Evolutionary conservation across 2,329 filamentous ascomycete genomes (phyloP), one percentile per base, ranked within the genome.

Genomic region (Pestalotiopsis sp.): DNA sequence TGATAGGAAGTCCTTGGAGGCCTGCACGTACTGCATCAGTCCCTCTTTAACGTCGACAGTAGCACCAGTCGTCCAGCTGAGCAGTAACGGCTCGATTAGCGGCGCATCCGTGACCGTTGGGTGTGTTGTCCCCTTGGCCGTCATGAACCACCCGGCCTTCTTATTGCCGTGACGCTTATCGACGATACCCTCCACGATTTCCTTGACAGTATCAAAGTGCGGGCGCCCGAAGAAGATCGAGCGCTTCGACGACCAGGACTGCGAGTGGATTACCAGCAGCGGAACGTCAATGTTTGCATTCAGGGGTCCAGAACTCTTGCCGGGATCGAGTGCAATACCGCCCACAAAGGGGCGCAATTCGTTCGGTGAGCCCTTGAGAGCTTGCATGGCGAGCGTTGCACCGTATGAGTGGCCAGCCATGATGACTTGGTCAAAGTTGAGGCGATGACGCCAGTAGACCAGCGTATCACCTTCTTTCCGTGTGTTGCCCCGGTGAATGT

Each of bases 91-190:
- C 69, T 91, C 86, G 7, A 92, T 83, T 2, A 92, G 80, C 0
- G 90, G 89, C 17, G 90, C 90, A 73, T 92, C 90, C 0, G 90
- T 91, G 23, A 91, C 87, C 11, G 85, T 88, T 0, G 90, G 89
- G 73, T 92, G 90, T 0, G 88, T 80, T 0, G 86, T 88, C 39
- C 85, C 84, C 1, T 87, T 74, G 36, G 82, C 83, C 1, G 86
- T 88, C 73, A 88, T 76, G 76, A 88, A 88, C 86, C 86, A 88
- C 2, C 81, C 80, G 3, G 82, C 74, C 60, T 82, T 81, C 27
- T 57, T 57, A 14, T 81, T 77, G 36, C 36, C 59, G 7, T 62
- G 14, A 7, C 13, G 31, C 67, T 84, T 78, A 68, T 79, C 72
- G 70, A 86, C 78, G 61, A 86, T 80, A 69, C 79, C 77, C 23